A percentile compares a stretch with the other conserved stretches of the same genome.
Evolutionary conservation across 345 rosid genomes (phyloP).

Genomic region (Crucihimalaya himalaica): DNA sequence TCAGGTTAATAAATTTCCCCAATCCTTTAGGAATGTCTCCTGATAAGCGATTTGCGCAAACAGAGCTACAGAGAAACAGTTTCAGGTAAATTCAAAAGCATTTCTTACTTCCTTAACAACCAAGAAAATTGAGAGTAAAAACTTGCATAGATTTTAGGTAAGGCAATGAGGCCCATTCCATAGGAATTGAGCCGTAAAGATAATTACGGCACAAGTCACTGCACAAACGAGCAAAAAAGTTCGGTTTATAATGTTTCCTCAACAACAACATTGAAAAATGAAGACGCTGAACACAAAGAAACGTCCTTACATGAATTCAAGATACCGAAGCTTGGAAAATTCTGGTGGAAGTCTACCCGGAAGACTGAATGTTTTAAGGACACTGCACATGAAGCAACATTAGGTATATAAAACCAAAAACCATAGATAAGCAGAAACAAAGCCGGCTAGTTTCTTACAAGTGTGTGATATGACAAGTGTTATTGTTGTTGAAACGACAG

Average conservation of each 20-base stretch:
- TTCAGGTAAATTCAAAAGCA: slow-evolving; percentile 13
- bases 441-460: slow-evolving; percentile 29
- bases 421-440: neutral
- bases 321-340: slow-evolving; percentile 55
- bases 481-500: slow-evolving; percentile 36
- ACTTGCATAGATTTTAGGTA: slow-evolving; percentile 53
- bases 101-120: neutral
- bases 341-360: slow-evolving; percentile 71
- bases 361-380: slow-evolving; percentile 55
- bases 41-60: slow-evolving; percentile 57
- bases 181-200: slow-evolving; percentile 58
- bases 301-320: slow-evolving; percentile 53
- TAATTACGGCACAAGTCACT: slow-evolving; percentile 67
- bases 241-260: neutral
- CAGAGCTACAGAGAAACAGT: slow-evolving; percentile 42
- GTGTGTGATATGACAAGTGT: slow-evolving; percentile 38
- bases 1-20: slow-evolving; percentile 55
- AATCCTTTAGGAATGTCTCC: slow-evolving; percentile 57
- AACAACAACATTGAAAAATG: neutral
- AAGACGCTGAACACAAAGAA: neutral
- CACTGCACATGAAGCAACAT: slow-evolving; percentile 39
- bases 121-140: slow-evolving; percentile 14
- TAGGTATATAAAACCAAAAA: neutral
- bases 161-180: slow-evolving; percentile 57
- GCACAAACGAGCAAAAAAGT: slow-evolving; percentile 19